phyloP scores from a whole-genome alignment of 2,329 filamentous ascomycete species.

The Aspergillus unguis region DNA sequence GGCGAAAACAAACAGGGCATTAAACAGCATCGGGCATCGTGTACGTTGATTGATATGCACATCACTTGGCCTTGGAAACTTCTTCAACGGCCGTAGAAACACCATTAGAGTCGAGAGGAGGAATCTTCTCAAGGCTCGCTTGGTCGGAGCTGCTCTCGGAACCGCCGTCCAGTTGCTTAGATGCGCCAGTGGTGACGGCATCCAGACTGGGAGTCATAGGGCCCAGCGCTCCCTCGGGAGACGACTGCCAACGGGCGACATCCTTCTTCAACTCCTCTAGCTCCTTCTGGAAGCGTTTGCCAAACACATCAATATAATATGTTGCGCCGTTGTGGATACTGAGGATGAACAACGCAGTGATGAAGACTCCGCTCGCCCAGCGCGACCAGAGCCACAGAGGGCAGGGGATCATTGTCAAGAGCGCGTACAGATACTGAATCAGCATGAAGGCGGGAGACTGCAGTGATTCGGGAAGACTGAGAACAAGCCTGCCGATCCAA shows the following conservation, averaged over 20 bases:
- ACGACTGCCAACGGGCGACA: slow-evolving; percentile 77
- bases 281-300: slow-evolving; percentile 94
- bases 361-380: slow-evolving; percentile 72
- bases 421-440: slow-evolving; percentile 88
- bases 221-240: slow-evolving; percentile 32
- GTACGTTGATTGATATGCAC: background rate
- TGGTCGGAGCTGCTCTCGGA: slow-evolving; percentile 22
- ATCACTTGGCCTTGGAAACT: background rate
- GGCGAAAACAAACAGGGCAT: background rate
- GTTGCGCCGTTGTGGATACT: slow-evolving; percentile 96
- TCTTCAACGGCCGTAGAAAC: slow-evolving; percentile 27
- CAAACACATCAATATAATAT: slow-evolving; percentile 97
- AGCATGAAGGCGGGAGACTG: slow-evolving; percentile 94
- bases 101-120: slow-evolving; percentile 32
- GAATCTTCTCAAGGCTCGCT: slow-evolving; percentile 33
- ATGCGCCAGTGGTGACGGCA: slow-evolving; percentile 17
- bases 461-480: slow-evolving; percentile 68
- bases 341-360: slow-evolving; percentile 83
- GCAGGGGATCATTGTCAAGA: slow-evolving; percentile 90
- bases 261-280: slow-evolving; percentile 84
- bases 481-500: slow-evolving; percentile 81
- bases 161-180: slow-evolving; percentile 18
- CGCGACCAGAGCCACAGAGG: slow-evolving; percentile 91
- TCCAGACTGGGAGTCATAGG: slow-evolving; percentile 30
- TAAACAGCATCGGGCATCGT: background rate